Evolutionary conservation across 768 basidiomycete species (phyloP).

Genomic region (Leccinellum albellum): DNA sequence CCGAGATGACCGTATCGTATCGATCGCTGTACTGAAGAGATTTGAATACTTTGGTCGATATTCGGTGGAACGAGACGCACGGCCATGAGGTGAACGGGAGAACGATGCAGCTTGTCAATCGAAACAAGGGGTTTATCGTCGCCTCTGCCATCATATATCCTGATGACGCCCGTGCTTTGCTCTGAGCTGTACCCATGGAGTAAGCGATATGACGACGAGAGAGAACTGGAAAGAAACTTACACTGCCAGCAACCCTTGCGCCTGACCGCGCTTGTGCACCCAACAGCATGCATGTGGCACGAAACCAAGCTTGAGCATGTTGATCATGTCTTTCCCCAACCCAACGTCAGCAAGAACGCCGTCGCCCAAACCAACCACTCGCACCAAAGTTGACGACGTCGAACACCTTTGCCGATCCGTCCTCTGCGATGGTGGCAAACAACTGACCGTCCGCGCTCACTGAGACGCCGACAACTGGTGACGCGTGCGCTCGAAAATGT

Average conservation of each 20-base stretch:
- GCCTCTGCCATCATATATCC: slow-evolving; percentile 91
- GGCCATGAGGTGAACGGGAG: slow-evolving; percentile 87
- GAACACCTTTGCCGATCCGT: slow-evolving; percentile 91
- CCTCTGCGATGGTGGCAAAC: slow-evolving; percentile 89
- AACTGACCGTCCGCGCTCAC: slow-evolving; percentile 89
- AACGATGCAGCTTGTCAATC: slow-evolving; percentile 74
- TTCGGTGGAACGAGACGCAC: slow-evolving; percentile 43
- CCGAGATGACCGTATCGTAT: slow-evolving; percentile 89
- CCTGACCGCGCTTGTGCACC: slow-evolving; percentile 88
- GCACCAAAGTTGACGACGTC: slow-evolving; percentile 97
- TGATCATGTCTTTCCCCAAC: slow-evolving; percentile 84
- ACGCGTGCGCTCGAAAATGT: slow-evolving; percentile 90
- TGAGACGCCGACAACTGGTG: slow-evolving; percentile 72
- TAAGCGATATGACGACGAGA: slow-evolving; percentile 4
- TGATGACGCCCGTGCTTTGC: slow-evolving; percentile 64
- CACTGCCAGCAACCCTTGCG: slow-evolving; percentile 85
- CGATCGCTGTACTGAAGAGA: slow-evolving; percentile 75
- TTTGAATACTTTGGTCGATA: background rate
- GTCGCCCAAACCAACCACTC: slow-evolving; percentile 25
- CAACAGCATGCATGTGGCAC: slow-evolving; percentile 88
- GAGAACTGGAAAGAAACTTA: slow-evolving; percentile 40
- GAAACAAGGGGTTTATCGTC: slow-evolving; percentile 73
- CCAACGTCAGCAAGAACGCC: background rate
- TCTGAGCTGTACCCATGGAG: slow-evolving; percentile 62
- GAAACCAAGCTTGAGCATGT: slow-evolving; percentile 88